Percentiles rank a stretch among this genome's conserved stretches.
These are phyloP conservation scores for Aspergillus kassunensis DNA, from an alignment of 495 filamentous ascomycete species.

Conservation along the genomic window DNA sequence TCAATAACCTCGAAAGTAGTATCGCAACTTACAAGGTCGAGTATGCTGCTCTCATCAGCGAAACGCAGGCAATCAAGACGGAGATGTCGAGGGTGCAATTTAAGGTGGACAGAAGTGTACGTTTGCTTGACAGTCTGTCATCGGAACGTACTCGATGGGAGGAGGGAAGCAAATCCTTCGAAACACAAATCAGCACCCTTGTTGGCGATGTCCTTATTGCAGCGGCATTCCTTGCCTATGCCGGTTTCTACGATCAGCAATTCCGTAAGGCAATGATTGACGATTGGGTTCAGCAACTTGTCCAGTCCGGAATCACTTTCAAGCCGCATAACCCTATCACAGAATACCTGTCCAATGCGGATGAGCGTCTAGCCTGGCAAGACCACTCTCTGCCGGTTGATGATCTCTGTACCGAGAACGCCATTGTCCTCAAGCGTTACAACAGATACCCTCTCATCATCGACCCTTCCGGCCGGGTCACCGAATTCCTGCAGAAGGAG, in stretches of 20 bases:
- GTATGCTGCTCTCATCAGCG: constrained; percentile 92
- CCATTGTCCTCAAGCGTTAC: constrained; percentile 94
- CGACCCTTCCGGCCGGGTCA: constrained; percentile 90
- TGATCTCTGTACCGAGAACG: constrained; percentile 97
- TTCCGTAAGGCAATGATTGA: constrained; percentile 97
- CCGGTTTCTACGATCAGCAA: constrained; percentile 95
- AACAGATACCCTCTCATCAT: constrained; percentile 98
- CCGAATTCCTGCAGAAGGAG: constrained; percentile 91
- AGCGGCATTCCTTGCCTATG: constrained; percentile 95
- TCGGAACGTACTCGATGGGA: constrained; percentile 94
- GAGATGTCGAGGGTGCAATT: constrained; percentile 96
- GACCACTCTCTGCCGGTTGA: constrained; percentile 94
- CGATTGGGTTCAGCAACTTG: constrained; percentile 91
- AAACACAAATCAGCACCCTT: constrained; percentile 93
- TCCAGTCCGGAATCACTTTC: constrained; percentile 83
- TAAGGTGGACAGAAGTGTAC: constrained; percentile 95
- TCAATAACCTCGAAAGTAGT: constrained; percentile 77
- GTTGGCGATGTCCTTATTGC: constrained; percentile 94
- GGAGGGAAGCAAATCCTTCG: constrained; percentile 93
- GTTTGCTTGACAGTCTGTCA: constrained; percentile 87
- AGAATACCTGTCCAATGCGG: constrained; percentile 93
- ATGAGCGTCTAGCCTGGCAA: constrained; percentile 93
- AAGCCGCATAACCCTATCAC: constrained; percentile 93
- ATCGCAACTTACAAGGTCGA: constrained; percentile 96
- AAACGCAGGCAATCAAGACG: constrained; percentile 94